A percentile compares a stretch with the other conserved stretches of the same genome.
Evolutionary conservation across 2,329 filamentous ascomycete genomes (phyloP).

Genomic region (Xylaria hypoxylon): DNA sequence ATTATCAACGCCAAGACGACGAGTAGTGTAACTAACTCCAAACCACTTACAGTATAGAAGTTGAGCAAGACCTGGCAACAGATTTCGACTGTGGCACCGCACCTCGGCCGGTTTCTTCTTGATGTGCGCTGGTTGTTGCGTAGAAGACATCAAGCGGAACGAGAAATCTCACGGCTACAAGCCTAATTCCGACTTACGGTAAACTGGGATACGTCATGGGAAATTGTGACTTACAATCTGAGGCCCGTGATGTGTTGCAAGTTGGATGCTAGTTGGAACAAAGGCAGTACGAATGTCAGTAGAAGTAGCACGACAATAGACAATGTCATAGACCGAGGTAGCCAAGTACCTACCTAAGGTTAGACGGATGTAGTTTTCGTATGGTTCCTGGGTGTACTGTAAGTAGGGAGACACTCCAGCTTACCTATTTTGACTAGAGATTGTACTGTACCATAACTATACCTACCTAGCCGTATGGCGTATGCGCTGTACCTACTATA

Average conservation of each 20-base stretch:
- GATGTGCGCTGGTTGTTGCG: background rate
- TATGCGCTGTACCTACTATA: slow-evolving; percentile 12
- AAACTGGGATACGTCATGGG: slow-evolving; percentile 15
- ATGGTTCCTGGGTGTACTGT: background rate
- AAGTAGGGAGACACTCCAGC: no score
- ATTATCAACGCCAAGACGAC: slow-evolving; percentile 20
- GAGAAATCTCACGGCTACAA: background rate
- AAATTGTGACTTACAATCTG: slow-evolving; percentile 22
- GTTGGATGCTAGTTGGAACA: slow-evolving; percentile 6
- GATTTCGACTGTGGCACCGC: background rate
- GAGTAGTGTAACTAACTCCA: slow-evolving; percentile 2
- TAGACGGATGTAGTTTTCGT: background rate
- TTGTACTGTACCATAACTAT: background rate
- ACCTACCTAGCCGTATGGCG: background rate
- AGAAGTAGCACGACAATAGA: background rate
- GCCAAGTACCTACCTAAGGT: no score
- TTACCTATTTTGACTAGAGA: background rate
- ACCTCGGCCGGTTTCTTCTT: background rate
- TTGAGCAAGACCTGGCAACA: slow-evolving; percentile 1
- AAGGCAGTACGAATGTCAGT: background rate
- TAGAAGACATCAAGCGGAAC: slow-evolving; percentile 5
- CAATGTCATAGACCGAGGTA: background rate
- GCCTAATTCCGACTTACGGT: background rate
- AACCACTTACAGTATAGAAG: background rate
- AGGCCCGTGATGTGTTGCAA: background rate